A percentile compares a stretch with the other conserved stretches of the same genome.
Conservation (phyloP, 805 yeast genomes). For the Wickerhamomyces sydowiorum region DNA sequence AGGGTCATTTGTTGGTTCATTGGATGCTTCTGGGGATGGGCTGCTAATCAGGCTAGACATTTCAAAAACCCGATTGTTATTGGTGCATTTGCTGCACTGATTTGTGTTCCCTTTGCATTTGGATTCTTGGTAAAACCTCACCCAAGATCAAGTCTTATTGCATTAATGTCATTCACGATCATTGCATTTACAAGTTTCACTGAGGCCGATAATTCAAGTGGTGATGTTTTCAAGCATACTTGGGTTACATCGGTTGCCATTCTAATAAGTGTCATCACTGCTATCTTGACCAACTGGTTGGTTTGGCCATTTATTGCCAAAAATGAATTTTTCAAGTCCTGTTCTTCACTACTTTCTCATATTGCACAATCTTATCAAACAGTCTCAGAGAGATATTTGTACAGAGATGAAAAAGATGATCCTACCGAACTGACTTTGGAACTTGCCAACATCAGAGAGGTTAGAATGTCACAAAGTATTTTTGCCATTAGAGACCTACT, state of each 20-base stretch:
- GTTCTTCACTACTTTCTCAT: constrained; percentile 34
- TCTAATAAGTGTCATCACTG: constrained; percentile 30
- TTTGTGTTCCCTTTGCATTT: constrained; percentile 27
- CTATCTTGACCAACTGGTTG: constrained; percentile 37
- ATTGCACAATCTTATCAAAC: constrained; percentile 41
- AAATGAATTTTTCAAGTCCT: constrained; percentile 32
- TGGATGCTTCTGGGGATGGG: constrained; percentile 46
- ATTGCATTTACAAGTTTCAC: constrained; percentile 27
- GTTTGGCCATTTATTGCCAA: constrained; percentile 45
- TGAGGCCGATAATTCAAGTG: constrained; percentile 12
- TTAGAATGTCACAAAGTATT: constrained; percentile 39
- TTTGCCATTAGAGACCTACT: constrained; percentile 33
- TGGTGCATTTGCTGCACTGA: constrained; percentile 32
- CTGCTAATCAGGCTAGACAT: constrained; percentile 33
- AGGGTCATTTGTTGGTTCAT: constrained; percentile 29
- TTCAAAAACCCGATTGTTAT: constrained; percentile 33
- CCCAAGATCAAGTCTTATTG: constrained; percentile 38
- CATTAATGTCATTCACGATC: constrained; percentile 34
- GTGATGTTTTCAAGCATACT: constrained; percentile 28
- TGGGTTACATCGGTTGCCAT: constrained; percentile 36
- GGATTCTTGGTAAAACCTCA: constrained; percentile 31
- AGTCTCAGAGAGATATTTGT: constrained; percentile 41
- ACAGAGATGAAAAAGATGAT: constrained; percentile 39
- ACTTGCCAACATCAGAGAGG: constrained; percentile 40
- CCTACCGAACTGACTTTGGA: constrained; percentile 40